Base-by-base conservation (phyloP, 257 asterid species). In the Nicotiana attenuata region DNA sequence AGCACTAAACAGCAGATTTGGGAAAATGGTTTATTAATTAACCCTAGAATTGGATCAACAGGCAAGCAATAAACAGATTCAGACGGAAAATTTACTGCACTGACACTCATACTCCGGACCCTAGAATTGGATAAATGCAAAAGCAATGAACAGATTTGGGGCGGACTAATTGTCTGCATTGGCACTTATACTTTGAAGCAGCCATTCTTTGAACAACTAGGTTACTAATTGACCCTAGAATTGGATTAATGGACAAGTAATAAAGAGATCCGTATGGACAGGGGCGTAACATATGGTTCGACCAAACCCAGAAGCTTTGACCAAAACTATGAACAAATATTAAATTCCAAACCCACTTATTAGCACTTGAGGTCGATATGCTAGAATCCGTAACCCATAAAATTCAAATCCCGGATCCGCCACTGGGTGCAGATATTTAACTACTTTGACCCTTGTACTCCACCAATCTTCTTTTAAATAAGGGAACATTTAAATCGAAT, bases 21-120 rank as follows among this genome's bases (percentile, higher is more conserved):
- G 22, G 45, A n/a, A 38, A 19, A 68, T 20, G 14, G 5, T 9
- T 68, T 47, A 38, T 68, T 68, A 38, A n/a, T 20, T 52, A 82
- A 78, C 71, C 81, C 85, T 64, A 76, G 68, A 71, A 78, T 41
- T 65, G 26, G 64, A 8, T 65, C 76, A 83, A 82, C 81, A 82
- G 24, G 52, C 31, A 68, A 26, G 56, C 28, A 59, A 71, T 9
- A 14, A 1, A 56, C 82, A 55, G 63, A 9, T 11, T 45, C 5
- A 20, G 60, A 19, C 38, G n/a, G 16, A 75, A 52, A 68, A 28
- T 16, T 71, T 14, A 80, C 53, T 31, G 53, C 26, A 67, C 45
- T 47, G 76, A 17, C 28, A 33, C 52, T 67, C 26, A 0, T 67
- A 24, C 76, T 67, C 53, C 50, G 50, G 50, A 81, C 76, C 81